Base-by-base conservation (phyloP, 1,139 yeast genomes). In the Trichomonascaceae sp. region DNA sequence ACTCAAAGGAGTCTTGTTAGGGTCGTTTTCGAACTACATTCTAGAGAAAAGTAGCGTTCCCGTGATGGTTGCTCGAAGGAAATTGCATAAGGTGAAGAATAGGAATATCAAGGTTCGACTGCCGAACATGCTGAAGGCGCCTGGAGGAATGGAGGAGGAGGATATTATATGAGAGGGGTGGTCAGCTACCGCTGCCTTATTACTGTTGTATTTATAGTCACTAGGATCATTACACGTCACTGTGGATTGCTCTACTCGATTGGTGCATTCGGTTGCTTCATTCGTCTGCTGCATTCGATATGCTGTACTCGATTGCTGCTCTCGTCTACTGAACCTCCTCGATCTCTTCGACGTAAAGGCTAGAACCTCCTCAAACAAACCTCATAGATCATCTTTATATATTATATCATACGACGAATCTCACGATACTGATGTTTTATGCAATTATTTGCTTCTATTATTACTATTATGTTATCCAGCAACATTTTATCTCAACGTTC, bases 51-150 rank as follows among this genome's bases (percentile, higher is more conserved):
- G 88, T 65, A 77, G 87, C 22, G 91, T 88, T 13, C 97, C 98
- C 0, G 95, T 90, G 24, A 83, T 91, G 85, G 96, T 91, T 50
- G 95, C 93, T 18, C 79, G 96, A 58, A 85, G 85, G 66, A 88
- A 87, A 67, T 77, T 88, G 65, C 86, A 86, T 71, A 84, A 87
- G 73, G 77, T 86, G 58, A 81, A 84, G 60, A 78, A 87, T 64
- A 81, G 82, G 69, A 67, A 61, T 6, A 57, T 66, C 24, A 69
- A 69, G 49, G 70, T 67, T 70, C 79, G 73, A 63, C 67, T 69
- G 66, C 73, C 66, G 60, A 76, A 66, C 65, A 74, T 66, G 64
- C 58, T 71, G 36, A 61, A 73, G 13, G 63, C 64, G 19, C 63
- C 60, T 24, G 61, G 39, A 38, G 48, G 20, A 30, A 20, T 36